Base-by-base conservation (phyloP, 2,329 filamentous ascomycete species). In the Epichloe amarillans region DNA sequence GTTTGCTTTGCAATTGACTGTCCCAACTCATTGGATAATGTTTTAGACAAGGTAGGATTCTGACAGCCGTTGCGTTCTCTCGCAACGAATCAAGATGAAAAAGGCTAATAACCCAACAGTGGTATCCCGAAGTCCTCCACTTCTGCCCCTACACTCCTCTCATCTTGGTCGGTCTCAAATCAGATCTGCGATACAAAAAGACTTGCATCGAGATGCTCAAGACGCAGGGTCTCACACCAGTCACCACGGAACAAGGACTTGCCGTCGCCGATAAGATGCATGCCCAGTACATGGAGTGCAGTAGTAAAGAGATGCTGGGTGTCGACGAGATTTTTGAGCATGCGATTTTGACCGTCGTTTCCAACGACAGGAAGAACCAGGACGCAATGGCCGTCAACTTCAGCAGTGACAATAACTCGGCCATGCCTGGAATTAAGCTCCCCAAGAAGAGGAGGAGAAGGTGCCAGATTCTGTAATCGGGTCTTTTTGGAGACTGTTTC, bases 1-100 rank as follows among this genome's bases (percentile, higher is more conserved):
- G 93, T 98, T 59, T 98, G 93, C 76, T 98, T 98, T 69, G 93
- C 93, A 57, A 96, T 98, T 63, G 93, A 98, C 71, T 98, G 93
- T 68, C 93, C 93, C 37, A 96, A 95, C 69, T 97, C 91, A 6
- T 76, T 98, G 49, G 93, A 98, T 66, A 98, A 98, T 69, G 91
- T 98, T 53, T 84, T 97, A 74, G 93, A 98, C 73, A 98, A 98
- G 84, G 93, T 96, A 73, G 14, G 56, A 11, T 35, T 4, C 10
- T 19, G 11, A 39, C 30, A 11, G 8, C 3, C 8, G 10, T 30
- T 30, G 30, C 10, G 30, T 30, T 30, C 30, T 30, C 30, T 30
- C 11, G 8, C 30, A 30, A 30, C 30, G 3, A 30, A 30, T 30
- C 3, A 11, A 11, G 3, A 10, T 30, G 19, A 47, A 15, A 4